Base-by-base conservation (phyloP, 2,329 filamentous ascomycete species). In the Sordariomycetes sp. region DNA sequence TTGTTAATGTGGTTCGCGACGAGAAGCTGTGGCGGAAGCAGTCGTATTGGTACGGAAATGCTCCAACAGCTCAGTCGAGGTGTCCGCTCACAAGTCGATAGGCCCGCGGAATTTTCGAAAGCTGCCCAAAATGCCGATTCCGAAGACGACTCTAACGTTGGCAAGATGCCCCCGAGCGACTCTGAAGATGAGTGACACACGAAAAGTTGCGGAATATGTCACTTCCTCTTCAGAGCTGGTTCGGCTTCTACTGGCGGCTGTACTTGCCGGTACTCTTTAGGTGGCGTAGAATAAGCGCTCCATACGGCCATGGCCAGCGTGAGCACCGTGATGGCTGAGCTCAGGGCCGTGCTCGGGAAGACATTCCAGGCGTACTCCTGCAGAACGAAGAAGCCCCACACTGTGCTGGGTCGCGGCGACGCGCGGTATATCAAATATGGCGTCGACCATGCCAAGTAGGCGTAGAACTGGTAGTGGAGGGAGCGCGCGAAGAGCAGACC, bases 351-450 rank as follows among this genome's bases (percentile, higher is more conserved):
- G 53, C 86, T 94, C n/a, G 88, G 88, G 53, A 83, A 95, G 8
- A 88, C 77, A 47, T 95, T 94, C 88, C 88, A 95, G 10, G 84
- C 86, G 79, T 82, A 88, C 57, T 95, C 88, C 58, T 95, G 88
- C 39, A 75, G 67, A 4, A 67, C 71, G 82, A 85, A 94, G 8
- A 88, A 58, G 4, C 59, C 61, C 48, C 80, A 80, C 45, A 86
- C 73, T 21, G 82, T 48, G 9, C 81, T 51, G 0, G 82, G 80
- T 47, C 82, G 78, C 39, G 79, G 63, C 2, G 80, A 79, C 36
- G 79, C 75, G 48, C 76, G 75, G 86, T 87, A 95, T 34, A 94
- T 71, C 42, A 95, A 66, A 54, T 85, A 93, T 1, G 88, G 88
- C 6, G 85, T 86, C 11, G 82, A 74, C 88, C 88, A 95, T 19